Conservation (phyloP, 805 yeast species). For the Wickerhamiella bombiphila region DNA sequence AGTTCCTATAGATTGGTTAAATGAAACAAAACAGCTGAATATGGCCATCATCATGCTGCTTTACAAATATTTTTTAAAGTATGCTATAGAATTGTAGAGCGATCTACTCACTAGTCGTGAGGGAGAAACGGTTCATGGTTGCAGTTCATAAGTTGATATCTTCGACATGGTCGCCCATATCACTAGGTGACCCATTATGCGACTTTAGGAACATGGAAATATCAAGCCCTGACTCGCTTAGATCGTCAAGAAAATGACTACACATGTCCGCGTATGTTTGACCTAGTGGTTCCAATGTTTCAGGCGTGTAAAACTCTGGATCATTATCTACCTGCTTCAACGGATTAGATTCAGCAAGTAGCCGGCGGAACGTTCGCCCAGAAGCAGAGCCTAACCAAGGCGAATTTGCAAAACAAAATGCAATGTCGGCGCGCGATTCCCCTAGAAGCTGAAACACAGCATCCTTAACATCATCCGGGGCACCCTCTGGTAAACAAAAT, state of each 20-base stretch:
- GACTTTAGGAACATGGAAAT: slow-evolving; percentile 2
- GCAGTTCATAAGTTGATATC: neutral
- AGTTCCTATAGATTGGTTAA: neutral
- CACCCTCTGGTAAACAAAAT: slow-evolving; percentile 6
- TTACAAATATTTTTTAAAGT: neutral
- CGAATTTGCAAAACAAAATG: slow-evolving; percentile 8
- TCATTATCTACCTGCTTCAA: neutral
- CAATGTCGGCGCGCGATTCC: slow-evolving; percentile 1
- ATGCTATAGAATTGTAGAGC: neutral
- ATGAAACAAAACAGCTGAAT: neutral
- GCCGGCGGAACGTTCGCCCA: slow-evolving; percentile 5
- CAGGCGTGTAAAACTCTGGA: slow-evolving; percentile 2
- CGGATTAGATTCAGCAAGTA: neutral
- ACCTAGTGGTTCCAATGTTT: slow-evolving; percentile 2
- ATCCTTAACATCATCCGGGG: neutral
- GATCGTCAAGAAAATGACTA: slow-evolving; percentile 6
- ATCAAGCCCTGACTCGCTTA: slow-evolving; percentile 4
- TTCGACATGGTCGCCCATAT: neutral
- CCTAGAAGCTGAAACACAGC: neutral
- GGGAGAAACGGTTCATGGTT: neutral
- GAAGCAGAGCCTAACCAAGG: slow-evolving; percentile 14
- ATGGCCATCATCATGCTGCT: neutral
- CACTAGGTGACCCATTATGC: neutral
- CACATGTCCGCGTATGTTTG: slow-evolving; percentile 5
- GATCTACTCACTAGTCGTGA: neutral